Base-by-base conservation (phyloP, 106 monocot genomes). In the Platanthera guangdongensis region DNA sequence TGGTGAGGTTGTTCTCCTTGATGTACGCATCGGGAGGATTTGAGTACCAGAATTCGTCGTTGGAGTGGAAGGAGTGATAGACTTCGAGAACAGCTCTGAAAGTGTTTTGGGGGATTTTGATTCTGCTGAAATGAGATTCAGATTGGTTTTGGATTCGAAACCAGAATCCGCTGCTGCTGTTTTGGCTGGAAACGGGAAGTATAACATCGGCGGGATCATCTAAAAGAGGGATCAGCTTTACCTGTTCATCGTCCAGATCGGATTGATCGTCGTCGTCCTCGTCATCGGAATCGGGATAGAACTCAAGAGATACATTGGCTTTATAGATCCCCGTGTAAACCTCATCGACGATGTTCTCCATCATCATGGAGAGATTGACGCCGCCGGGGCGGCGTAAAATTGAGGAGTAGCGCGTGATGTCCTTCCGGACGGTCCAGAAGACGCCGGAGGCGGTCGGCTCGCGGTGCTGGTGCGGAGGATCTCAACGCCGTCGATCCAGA, bases 41-140 rank as follows among this genome's bases (percentile, higher is more conserved):
- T n/a, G 86, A 84, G 82, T 90, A 93, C 93, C 93, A 93, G 72
- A 90, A 90, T 76, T 93, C 93, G 47, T 93, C 93, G 63, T 90
- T 76, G 25, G 64, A 69, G 52, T 93, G 93, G 28, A 55, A 84
- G 12, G 93, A 93, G 50, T 85, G 80, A 52, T 75, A 93, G 47
- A 93, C 72, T 78, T 93, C 93, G 39, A 93, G 90, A 39, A 88
- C 84, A 16, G 90, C 90, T 25, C 81, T 55, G 81, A 86, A 84
- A 46, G 90, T 79, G 65, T 90, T 93, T 68, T 14, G 18, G 3
- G 93, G 93, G 76, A 93, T 81, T 22, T 16, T 15, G 13, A 88
- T 51, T 8, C 30, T 76, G 25, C 19, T 80, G 7, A 53, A 76
- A 8, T 76, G 63, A 25, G 73, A 63, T 45, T 90, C 86, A 11